phyloP scores from a whole-genome alignment of 2,329 filamentous ascomycete species.

The Pseudocercospora ulei region DNA sequence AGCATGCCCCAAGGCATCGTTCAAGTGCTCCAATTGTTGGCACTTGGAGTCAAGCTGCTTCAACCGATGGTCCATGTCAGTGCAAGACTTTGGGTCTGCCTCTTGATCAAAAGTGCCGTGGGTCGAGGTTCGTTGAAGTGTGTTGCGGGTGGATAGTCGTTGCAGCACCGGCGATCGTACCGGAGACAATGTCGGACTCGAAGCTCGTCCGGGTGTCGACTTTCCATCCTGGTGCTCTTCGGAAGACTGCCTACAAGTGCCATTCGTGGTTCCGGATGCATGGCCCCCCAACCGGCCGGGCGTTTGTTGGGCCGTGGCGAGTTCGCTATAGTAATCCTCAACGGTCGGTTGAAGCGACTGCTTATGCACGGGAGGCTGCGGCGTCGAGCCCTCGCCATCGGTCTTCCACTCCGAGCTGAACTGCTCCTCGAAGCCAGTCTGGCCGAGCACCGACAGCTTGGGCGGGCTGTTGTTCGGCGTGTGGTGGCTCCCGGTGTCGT shows the following conservation, averaged over 20 bases:
- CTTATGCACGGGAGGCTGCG: conserved; percentile 25
- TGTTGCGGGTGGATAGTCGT: conserved; percentile 12
- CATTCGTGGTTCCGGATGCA: not conserved
- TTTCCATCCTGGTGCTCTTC: conserved; percentile 14
- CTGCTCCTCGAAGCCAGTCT: conserved; percentile 15
- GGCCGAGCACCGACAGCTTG: conserved; percentile 18
- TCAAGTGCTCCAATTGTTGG: conserved; percentile 27
- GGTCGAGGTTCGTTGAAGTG: conserved; percentile 5
- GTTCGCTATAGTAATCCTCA: conserved; percentile 33
- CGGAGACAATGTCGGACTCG: conserved; percentile 30
- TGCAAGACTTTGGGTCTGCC: conserved; percentile 13
- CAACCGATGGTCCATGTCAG: conserved; percentile 23
- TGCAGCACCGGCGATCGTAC: conserved; percentile 24
- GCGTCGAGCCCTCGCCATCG: conserved; percentile 27
- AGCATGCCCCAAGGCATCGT: conserved; percentile 22
- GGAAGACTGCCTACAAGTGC: not conserved
- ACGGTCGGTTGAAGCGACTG: conserved; percentile 32
- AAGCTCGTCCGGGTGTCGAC: conserved; percentile 25
- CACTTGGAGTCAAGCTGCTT: conserved; percentile 25
- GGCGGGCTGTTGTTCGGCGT: conserved; percentile 28
- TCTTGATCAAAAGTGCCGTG: conserved; percentile 10
- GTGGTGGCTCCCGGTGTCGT: conserved; percentile 27
- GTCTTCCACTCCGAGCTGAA: conserved; percentile 31
- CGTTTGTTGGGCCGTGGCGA: conserved; percentile 26
- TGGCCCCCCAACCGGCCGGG: conserved; percentile 6